These are phyloP conservation scores for Vitis cinerea DNA, from an alignment of 164 flowering plant genomes.

Conservation along the genomic window DNA sequence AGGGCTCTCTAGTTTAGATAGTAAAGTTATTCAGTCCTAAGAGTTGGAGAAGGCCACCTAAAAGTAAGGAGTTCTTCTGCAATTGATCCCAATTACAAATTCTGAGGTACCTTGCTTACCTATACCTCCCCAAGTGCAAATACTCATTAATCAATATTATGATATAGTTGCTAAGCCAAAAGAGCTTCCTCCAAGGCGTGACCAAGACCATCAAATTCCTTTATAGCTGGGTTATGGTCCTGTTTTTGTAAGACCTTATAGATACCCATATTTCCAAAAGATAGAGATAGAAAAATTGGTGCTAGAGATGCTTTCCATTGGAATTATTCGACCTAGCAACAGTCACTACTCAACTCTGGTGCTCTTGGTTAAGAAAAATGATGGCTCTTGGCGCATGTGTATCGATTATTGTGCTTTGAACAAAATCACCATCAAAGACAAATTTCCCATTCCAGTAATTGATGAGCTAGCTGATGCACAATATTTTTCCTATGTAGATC, in stretches of 20 bases:
- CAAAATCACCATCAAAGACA: not conserved
- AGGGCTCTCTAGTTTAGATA: too few species aligned
- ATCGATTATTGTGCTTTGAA: not conserved
- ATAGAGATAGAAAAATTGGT: not conserved
- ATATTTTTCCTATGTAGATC: not conserved
- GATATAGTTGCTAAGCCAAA: too few species aligned
- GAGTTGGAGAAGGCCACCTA: too few species aligned
- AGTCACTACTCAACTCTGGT: not conserved
- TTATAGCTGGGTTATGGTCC: not conserved
- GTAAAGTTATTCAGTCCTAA: too few species aligned
- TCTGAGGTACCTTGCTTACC: too few species aligned
- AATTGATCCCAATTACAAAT: too few species aligned
- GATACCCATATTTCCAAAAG: not conserved
- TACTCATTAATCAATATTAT: too few species aligned
- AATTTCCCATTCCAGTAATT: conserved; percentile 1
- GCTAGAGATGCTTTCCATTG: not conserved
- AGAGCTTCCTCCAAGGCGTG: too few species aligned
- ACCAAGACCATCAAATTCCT: not conserved
- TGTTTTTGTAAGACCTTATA: not conserved
- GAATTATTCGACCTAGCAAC: not conserved
- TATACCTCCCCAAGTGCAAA: too few species aligned
- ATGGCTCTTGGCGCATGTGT: not conserved
- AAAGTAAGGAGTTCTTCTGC: too few species aligned
- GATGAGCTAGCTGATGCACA: not conserved
- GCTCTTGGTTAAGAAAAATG: not conserved